phyloP scores from a whole-genome alignment of 164 flowering plant genomes.

The Magnolia sinica region DNA sequence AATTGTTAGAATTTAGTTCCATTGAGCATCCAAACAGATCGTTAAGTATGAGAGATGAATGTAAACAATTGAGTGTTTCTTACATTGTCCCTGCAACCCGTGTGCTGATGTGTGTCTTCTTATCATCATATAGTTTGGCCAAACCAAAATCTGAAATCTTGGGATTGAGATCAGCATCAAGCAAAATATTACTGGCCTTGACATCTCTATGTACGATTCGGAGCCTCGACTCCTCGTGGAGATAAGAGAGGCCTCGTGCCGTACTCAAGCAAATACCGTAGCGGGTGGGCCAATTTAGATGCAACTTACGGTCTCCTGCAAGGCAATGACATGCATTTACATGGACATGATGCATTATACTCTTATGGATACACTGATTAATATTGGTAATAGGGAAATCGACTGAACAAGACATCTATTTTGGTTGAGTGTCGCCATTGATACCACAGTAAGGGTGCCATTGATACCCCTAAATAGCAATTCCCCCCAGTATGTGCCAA shows the following conservation, averaged over 20 bases:
- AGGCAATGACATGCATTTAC: not conserved
- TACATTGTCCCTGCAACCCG: conserved; percentile 44
- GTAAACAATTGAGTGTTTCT: not conserved
- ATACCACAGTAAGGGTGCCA: no score
- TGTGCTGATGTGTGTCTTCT: conserved; percentile 38
- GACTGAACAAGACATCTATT: no score
- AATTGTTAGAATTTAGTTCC: no score
- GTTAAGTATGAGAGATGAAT: no score
- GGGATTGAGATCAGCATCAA: conserved; percentile 27
- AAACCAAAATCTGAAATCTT: conserved; percentile 44
- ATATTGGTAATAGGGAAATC: no score
- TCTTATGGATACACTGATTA: no score
- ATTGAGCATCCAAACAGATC: no score
- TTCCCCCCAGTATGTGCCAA: no score
- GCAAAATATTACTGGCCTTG: conserved; percentile 17
- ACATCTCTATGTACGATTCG: conserved; percentile 15
- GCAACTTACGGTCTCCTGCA: not conserved
- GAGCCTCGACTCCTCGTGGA: conserved; percentile 15
- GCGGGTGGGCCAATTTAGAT: conserved; percentile 10
- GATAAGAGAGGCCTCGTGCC: conserved; percentile 17
- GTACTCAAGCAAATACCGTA: conserved; percentile 14
- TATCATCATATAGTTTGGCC: conserved; percentile 39
- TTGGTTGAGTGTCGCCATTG: no score
- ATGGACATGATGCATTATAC: not conserved
- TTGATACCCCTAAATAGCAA: no score